Percentiles rank a stretch among this genome's conserved stretches.
Conservation (phyloP, 139 green algal species). For the Nannochloris sp. region DNA sequence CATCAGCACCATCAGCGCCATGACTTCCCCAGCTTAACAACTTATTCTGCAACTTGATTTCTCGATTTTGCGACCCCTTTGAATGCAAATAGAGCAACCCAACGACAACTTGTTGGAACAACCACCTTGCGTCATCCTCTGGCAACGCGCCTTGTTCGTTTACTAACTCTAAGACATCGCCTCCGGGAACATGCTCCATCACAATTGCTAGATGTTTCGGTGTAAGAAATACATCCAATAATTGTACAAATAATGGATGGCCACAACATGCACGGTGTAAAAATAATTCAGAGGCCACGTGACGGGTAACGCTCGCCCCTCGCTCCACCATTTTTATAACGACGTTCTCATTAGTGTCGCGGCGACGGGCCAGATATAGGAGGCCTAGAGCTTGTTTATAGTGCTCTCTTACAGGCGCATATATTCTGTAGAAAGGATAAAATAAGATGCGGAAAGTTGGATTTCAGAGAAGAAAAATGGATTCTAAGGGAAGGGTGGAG, state of each 20-base stretch:
- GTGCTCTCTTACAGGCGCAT: slow-evolving; percentile 14
- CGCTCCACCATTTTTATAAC: slow-evolving; percentile 38
- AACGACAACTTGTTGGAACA: slow-evolving; percentile 78
- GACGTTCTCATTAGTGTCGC: slow-evolving; percentile 15
- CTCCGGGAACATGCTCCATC: slow-evolving; percentile 59
- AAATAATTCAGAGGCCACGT: slow-evolving; percentile 26
- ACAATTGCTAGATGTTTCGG: slow-evolving; percentile 59
- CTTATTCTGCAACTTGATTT: slow-evolving; percentile 85
- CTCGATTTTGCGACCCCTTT: slow-evolving; percentile 60
- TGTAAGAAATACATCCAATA: slow-evolving; percentile 44
- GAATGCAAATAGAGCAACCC: slow-evolving; percentile 57
- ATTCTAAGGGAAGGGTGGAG: too few relatives aligned
- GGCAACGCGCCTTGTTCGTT: slow-evolving; percentile 13
- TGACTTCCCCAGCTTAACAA: slow-evolving; percentile 48
- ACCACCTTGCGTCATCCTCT: slow-evolving; percentile 67
- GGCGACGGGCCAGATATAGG: slow-evolving; percentile 21
- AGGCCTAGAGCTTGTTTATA: slow-evolving; percentile 12
- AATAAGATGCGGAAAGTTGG: too few relatives aligned
- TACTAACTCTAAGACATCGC: slow-evolving; percentile 54
- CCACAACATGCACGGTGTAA: slow-evolving; percentile 28
- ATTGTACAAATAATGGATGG: slow-evolving; percentile 31
- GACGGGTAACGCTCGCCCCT: slow-evolving; percentile 9
- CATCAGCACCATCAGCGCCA: too few relatives aligned
- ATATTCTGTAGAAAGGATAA: slow-evolving; percentile 20
- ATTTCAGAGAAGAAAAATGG: too few relatives aligned